A percentile compares a stretch with the other conserved stretches of the same genome.
Evolutionary conservation across 495 filamentous ascomycete species (phyloP).

Genomic region (Podospora bellae-mahoneyi): DNA sequence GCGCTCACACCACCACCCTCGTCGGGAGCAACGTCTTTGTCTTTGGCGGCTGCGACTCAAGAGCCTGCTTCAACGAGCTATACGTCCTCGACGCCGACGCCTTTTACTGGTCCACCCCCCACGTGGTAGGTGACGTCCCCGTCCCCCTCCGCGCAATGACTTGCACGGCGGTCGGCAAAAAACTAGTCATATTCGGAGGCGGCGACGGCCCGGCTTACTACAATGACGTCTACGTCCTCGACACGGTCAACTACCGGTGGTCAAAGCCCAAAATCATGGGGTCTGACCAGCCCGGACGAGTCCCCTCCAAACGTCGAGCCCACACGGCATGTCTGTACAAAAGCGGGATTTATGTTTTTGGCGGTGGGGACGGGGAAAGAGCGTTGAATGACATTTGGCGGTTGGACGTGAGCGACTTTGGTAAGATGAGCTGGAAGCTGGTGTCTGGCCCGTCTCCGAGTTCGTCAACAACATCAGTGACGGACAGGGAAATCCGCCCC

Average conservation of each 20-base stretch:
- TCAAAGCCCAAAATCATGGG: constrained; percentile 53
- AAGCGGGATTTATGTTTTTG: constrained; percentile 65
- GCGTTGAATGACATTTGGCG: constrained; percentile 67
- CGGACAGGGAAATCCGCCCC: constrained; percentile 40
- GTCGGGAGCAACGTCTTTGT: constrained; percentile 60
- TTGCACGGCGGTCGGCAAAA: constrained; percentile 62
- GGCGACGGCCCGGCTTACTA: constrained; percentile 66
- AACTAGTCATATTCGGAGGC: constrained; percentile 62
- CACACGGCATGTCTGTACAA: constrained; percentile 65
- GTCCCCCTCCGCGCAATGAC: constrained; percentile 64
- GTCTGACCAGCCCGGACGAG: constrained; percentile 29
- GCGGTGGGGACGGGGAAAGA: constrained; percentile 61
- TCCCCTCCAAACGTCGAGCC: constrained; percentile 55
- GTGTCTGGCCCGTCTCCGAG: constrained; percentile 43
- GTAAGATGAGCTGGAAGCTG: constrained; percentile 61
- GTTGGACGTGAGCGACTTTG: constrained; percentile 59
- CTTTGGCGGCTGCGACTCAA: constrained; percentile 63
- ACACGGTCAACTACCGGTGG: constrained; percentile 62
- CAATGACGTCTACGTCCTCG: constrained; percentile 65
- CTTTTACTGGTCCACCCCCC: constrained; percentile 59
- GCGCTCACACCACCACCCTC: constrained; percentile 61
- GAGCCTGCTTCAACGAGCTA: constrained; percentile 62
- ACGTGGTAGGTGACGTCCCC: constrained; percentile 58
- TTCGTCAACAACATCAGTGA: constrained; percentile 13
- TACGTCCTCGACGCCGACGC: constrained; percentile 64